phyloP scores from a whole-genome alignment of 495 filamentous ascomycete species.

The Annulohypoxylon bovei region DNA sequence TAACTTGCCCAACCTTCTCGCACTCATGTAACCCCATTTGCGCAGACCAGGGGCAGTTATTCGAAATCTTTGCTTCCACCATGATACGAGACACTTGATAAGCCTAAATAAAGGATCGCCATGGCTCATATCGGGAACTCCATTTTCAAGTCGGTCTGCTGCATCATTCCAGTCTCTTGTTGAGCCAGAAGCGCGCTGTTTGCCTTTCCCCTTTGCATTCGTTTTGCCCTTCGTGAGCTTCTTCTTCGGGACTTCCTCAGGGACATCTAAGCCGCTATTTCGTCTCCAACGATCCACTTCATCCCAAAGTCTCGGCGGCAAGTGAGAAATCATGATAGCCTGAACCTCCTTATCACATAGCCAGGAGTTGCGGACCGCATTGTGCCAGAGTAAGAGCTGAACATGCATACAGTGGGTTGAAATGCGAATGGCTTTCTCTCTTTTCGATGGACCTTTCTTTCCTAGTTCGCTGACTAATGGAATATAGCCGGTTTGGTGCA shows the following conservation, averaged over 20 bases:
- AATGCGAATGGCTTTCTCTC: conserved; percentile 78
- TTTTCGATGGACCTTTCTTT: conserved; percentile 88
- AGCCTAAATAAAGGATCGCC: conserved; percentile 86
- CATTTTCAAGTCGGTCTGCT: conserved; percentile 74
- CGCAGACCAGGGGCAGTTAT: conserved; percentile 82
- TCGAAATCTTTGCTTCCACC: conserved; percentile 88
- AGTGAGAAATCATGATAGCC: conserved; percentile 74
- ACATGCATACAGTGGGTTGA: conserved; percentile 90
- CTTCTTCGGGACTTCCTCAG: conserved; percentile 48
- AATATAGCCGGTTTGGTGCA: conserved; percentile 68
- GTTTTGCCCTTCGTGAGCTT: conserved; percentile 48
- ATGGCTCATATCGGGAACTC: conserved; percentile 73
- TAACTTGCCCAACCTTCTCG: conserved; percentile 72
- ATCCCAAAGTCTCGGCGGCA: conserved; percentile 71
- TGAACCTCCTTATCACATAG: conserved; percentile 81
- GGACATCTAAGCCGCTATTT: conserved; percentile 68
- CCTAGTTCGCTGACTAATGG: conserved; percentile 66
- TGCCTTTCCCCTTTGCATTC: conserved; percentile 53
- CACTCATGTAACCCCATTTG: conserved; percentile 86
- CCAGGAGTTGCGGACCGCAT: conserved; percentile 88
- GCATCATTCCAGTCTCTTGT: conserved; percentile 79
- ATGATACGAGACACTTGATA: conserved; percentile 76
- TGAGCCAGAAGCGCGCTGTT: conserved; percentile 55
- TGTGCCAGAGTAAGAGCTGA: conserved; percentile 87
- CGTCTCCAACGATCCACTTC: conserved; percentile 80